phyloP scores from a whole-genome alignment of 2,329 filamentous ascomycete genomes.

The Fusarium sp. region DNA sequence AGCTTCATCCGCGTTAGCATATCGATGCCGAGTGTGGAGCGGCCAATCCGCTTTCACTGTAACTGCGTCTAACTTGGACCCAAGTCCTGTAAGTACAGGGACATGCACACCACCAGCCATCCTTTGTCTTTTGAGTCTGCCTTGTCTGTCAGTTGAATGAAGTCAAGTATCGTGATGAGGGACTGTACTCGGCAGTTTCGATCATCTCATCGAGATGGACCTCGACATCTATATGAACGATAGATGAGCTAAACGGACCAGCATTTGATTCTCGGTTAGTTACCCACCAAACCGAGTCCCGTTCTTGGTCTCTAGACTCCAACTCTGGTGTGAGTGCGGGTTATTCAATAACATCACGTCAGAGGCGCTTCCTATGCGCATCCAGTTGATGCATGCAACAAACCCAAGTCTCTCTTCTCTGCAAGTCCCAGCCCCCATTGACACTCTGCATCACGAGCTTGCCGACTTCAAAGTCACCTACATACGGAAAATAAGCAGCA shows the following conservation, averaged over 20 bases:
- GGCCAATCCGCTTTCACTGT: constrained; percentile 48
- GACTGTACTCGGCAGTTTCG: not conserved
- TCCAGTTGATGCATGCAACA: constrained; percentile 37
- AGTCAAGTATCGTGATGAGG: not conserved
- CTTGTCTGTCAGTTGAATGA: not conserved
- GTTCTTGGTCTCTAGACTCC: not conserved
- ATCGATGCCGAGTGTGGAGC: constrained; percentile 39
- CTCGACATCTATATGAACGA: not conserved
- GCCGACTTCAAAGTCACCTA: constrained; percentile 1
- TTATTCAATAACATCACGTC: constrained; percentile 25
- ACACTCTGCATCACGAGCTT: constrained; percentile 36
- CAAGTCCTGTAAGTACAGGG: constrained; percentile 43
- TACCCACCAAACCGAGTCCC: not conserved
- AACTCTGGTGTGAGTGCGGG: constrained; percentile 13
- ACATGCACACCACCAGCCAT: constrained; percentile 34
- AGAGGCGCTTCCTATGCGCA: constrained; percentile 33
- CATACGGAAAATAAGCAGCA: constrained; percentile 24
- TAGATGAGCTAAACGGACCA: not conserved
- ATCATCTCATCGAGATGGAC: not conserved
- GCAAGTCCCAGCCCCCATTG: constrained; percentile 30
- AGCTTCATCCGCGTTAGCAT: constrained; percentile 41
- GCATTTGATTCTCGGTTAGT: not conserved
- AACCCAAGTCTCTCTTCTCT: constrained; percentile 7
- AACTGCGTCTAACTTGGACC: constrained; percentile 36
- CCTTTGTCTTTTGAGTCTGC: not conserved